phyloP scores from a whole-genome alignment of 495 filamentous ascomycete species.

The Chaetomium fimeti region DNA sequence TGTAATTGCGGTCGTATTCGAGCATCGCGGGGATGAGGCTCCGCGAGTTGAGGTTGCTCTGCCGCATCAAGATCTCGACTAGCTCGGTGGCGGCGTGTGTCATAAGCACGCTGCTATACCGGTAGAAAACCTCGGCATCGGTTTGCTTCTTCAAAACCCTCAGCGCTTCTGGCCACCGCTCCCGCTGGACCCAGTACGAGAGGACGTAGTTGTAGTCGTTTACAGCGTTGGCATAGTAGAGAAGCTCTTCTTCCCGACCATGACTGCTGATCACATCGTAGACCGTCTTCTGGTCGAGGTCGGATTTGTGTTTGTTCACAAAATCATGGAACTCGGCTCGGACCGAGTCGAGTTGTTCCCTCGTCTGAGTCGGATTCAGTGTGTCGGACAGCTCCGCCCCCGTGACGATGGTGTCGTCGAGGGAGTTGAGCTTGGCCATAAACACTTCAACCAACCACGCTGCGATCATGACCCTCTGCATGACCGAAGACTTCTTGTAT shows the following conservation, averaged over 20 bases:
- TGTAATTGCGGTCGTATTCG: conserved; percentile 80
- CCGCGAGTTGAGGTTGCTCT: conserved; percentile 80
- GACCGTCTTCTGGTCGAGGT: conserved; percentile 85
- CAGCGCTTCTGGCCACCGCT: conserved; percentile 88
- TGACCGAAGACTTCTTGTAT: conserved; percentile 77
- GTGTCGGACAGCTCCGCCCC: conserved; percentile 78
- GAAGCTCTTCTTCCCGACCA: conserved; percentile 85
- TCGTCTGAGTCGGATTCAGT: conserved; percentile 64
- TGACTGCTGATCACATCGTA: conserved; percentile 97
- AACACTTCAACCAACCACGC: conserved; percentile 94
- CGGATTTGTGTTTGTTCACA: conserved; percentile 73
- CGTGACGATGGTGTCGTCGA: conserved; percentile 91
- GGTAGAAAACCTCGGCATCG: conserved; percentile 89
- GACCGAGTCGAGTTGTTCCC: conserved; percentile 66
- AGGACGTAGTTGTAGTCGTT: conserved; percentile 94
- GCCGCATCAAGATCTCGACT: conserved; percentile 91
- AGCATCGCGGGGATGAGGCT: conserved; percentile 89
- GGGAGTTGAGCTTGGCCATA: conserved; percentile 93
- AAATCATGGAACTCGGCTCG: conserved; percentile 85
- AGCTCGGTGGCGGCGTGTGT: conserved; percentile 77
- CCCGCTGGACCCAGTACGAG: conserved; percentile 94
- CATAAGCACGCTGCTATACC: conserved; percentile 95
- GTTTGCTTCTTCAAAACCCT: conserved; percentile 87
- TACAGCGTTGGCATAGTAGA: conserved; percentile 82
- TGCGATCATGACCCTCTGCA: conserved; percentile 94